phyloP scores from a whole-genome alignment of 202 grass and related monocot species.

The Setaria italica region DNA sequence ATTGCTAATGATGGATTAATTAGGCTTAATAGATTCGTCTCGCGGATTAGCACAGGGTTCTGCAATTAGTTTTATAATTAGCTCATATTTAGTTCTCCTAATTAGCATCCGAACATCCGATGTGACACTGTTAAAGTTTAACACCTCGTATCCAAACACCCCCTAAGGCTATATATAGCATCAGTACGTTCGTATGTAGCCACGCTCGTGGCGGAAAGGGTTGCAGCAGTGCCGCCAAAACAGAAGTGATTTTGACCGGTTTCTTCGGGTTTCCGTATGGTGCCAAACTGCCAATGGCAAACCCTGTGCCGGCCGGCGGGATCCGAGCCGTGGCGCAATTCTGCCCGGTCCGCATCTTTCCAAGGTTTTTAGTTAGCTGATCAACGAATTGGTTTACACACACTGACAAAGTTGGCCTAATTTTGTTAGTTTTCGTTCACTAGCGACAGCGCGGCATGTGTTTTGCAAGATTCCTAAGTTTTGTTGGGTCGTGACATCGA shows the following conservation, averaged over 20 bases:
- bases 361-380: background rate
- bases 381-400: background rate
- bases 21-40: no score
- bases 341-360: background rate
- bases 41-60: no score
- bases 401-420: background rate
- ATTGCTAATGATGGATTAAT: no score
- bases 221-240: background rate
- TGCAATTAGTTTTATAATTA: no score
- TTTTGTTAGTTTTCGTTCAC: background rate
- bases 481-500: background rate
- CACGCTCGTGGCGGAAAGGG: background rate
- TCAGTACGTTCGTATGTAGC: no score
- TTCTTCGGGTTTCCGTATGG: background rate
- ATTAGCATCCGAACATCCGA: no score
- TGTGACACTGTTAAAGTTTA: no score
- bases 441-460: background rate
- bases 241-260: background rate
- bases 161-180: background rate
- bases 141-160: no score
- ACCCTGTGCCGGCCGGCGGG: slow-evolving; percentile 23
- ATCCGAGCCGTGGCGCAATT: background rate
- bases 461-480: background rate
- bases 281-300: background rate
- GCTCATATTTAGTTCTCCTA: no score